These are phyloP conservation scores for Pseudogymnoascus sp. DNA, from an alignment of 2,329 filamentous ascomycete genomes.

Conservation along the genomic window DNA sequence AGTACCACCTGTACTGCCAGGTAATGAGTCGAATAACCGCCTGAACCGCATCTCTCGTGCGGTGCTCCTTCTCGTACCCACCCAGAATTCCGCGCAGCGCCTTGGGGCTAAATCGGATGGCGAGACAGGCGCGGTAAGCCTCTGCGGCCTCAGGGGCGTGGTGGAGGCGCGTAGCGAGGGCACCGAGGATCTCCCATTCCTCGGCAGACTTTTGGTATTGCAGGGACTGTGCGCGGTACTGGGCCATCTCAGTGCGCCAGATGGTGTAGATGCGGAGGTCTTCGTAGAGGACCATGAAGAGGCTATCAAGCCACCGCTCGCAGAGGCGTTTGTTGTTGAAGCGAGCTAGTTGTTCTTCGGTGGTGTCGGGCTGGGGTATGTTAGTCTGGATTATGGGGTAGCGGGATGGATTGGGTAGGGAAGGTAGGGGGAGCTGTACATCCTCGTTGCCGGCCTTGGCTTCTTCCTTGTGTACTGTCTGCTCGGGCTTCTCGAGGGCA, in stretches of 20 bases:
- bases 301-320: constrained; percentile 93
- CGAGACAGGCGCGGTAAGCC: constrained; percentile 81
- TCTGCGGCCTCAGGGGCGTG: constrained; percentile 87
- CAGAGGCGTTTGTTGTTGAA: constrained; percentile 97
- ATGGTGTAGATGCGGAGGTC: constrained; percentile 98
- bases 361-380: constrained; percentile 45
- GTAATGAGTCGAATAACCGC: constrained; percentile 87
- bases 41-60: constrained; percentile 71
- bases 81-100: constrained; percentile 78
- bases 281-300: constrained; percentile 99
- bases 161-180: constrained; percentile 84
- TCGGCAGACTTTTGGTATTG: constrained; percentile 95
- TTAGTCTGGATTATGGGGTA: constrained; percentile 22
- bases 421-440: constrained; percentile 34
- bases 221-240: constrained; percentile 86
- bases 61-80: constrained; percentile 67
- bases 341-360: constrained; percentile 70
- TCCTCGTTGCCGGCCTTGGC: constrained; percentile 68
- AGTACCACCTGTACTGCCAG: constrained; percentile 99
- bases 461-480: constrained; percentile 68
- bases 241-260: constrained; percentile 96
- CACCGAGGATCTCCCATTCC: constrained; percentile 96
- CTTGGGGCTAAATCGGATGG: constrained; percentile 85
- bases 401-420: neutral
- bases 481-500: constrained; percentile 66